Conservation (phyloP, 441 rosid genomes). For the Euphorbia celastroides region DNA sequence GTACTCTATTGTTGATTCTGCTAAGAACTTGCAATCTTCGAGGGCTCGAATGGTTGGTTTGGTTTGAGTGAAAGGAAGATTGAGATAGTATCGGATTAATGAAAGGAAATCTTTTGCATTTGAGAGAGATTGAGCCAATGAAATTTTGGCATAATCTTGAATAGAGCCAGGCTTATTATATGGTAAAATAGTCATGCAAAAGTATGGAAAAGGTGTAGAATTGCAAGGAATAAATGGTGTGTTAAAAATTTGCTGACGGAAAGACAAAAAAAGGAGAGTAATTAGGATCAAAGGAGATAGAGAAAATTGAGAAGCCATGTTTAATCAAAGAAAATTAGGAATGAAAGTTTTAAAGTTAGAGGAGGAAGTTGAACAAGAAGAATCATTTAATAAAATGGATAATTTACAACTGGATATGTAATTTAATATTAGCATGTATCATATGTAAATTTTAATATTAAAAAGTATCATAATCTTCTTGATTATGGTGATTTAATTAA, state of each 20-base stretch:
- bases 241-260: neutral
- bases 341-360: no score
- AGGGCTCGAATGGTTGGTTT: slow-evolving; percentile 27
- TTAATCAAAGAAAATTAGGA: no score
- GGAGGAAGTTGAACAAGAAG: no score
- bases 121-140: slow-evolving; percentile 27
- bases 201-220: slow-evolving; percentile 29
- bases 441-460: no score
- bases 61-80: slow-evolving; percentile 17
- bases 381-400: no score
- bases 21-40: slow-evolving; percentile 44
- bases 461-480: no score
- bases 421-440: no score
- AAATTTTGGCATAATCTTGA: slow-evolving; percentile 26
- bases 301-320: slow-evolving; percentile 20
- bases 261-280: slow-evolving; percentile 7
- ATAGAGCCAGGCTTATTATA: slow-evolving; percentile 20
- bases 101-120: slow-evolving; percentile 26
- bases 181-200: slow-evolving; percentile 33
- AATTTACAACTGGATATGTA: no score
- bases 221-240: slow-evolving; percentile 30
- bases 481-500: no score
- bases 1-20: slow-evolving; percentile 33
- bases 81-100: slow-evolving; percentile 13
- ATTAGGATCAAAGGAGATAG: neutral